phyloP scores from a whole-genome alignment of 2,329 filamentous ascomycete species.

The Botrytis deweyae region DNA sequence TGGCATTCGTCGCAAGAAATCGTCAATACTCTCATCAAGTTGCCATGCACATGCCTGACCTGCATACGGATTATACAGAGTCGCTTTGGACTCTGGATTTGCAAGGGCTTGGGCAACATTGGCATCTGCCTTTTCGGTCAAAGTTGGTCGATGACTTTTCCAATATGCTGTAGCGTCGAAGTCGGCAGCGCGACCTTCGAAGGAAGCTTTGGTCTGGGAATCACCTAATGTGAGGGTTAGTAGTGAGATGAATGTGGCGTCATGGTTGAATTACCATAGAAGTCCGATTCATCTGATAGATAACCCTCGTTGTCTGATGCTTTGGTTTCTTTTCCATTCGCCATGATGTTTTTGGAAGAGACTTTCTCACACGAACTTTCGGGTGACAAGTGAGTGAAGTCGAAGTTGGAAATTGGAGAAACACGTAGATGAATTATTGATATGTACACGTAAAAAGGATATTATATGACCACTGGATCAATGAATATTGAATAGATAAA shows the following conservation, averaged over 20 bases:
- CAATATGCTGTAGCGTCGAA: slow-evolving; percentile 56
- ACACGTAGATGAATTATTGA: background rate
- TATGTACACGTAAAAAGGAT: background rate
- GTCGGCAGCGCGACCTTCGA: slow-evolving; percentile 50
- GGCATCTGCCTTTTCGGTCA: slow-evolving; percentile 40
- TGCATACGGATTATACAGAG: slow-evolving; percentile 58
- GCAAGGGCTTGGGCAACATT: slow-evolving; percentile 28
- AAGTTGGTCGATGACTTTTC: slow-evolving; percentile 39
- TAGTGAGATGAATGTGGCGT: slow-evolving; percentile 10
- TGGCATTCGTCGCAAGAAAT: slow-evolving; percentile 67
- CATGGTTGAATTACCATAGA: slow-evolving; percentile 49
- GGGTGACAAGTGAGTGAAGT: background rate
- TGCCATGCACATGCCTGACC: slow-evolving; percentile 57
- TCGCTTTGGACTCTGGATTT: slow-evolving; percentile 18
- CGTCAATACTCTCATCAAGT: slow-evolving; percentile 59
- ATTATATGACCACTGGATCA: background rate
- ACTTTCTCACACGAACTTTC: background rate
- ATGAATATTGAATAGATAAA: background rate
- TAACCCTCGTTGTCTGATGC: slow-evolving; percentile 23
- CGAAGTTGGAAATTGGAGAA: background rate
- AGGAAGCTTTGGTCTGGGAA: slow-evolving; percentile 46
- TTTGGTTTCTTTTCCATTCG: slow-evolving; percentile 20
- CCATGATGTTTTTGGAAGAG: slow-evolving; percentile 24
- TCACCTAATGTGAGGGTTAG: slow-evolving; percentile 49
- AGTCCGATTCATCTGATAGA: slow-evolving; percentile 50